A percentile compares a stretch with the other conserved stretches of the same genome.
Evolutionary conservation across 371 early-diverging fungal genomes (phyloP).

Genomic region (Lichtheimia ornata): DNA sequence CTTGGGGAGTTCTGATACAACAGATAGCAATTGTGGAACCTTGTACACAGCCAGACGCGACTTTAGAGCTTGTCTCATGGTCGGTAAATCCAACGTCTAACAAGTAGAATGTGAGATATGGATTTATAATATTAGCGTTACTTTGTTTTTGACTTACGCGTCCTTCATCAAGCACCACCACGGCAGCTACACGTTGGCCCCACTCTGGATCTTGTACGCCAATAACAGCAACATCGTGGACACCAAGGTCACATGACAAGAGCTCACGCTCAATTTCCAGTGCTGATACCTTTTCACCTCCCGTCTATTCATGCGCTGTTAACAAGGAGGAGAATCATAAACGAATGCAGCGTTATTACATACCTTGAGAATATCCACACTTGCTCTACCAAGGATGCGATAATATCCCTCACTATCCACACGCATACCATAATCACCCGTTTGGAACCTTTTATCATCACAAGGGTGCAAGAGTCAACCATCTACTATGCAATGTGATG

Average conservation of each 20-base stretch:
- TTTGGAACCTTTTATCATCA: slow-evolving; percentile 58
- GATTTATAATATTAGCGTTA: neutral
- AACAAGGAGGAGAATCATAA: neutral
- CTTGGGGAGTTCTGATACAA: slow-evolving; percentile 67
- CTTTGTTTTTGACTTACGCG: slow-evolving; percentile 6
- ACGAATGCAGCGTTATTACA: neutral
- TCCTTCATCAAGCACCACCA: slow-evolving; percentile 48
- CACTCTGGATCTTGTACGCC: slow-evolving; percentile 76
- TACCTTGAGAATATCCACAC: slow-evolving; percentile 85
- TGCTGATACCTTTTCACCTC: slow-evolving; percentile 87
- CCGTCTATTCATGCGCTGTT: slow-evolving; percentile 41
- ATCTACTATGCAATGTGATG: neutral
- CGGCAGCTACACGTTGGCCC: slow-evolving; percentile 79
- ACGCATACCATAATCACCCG: slow-evolving; percentile 78
- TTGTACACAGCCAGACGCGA: slow-evolving; percentile 74
- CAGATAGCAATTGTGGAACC: slow-evolving; percentile 57
- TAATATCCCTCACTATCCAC: slow-evolving; percentile 51
- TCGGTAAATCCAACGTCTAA: slow-evolving; percentile 39
- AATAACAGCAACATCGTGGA: slow-evolving; percentile 76
- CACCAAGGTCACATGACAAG: slow-evolving; percentile 48
- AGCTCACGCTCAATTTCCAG: slow-evolving; percentile 83
- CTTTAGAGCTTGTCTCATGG: slow-evolving; percentile 56
- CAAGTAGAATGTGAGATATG: no score
- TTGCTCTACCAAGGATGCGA: slow-evolving; percentile 78
- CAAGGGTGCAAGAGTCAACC: neutral